A percentile compares a stretch with the other conserved stretches of the same genome.
Conservation (phyloP, 169 alveolate species). For the Plasmodium gallinaceum region DNA sequence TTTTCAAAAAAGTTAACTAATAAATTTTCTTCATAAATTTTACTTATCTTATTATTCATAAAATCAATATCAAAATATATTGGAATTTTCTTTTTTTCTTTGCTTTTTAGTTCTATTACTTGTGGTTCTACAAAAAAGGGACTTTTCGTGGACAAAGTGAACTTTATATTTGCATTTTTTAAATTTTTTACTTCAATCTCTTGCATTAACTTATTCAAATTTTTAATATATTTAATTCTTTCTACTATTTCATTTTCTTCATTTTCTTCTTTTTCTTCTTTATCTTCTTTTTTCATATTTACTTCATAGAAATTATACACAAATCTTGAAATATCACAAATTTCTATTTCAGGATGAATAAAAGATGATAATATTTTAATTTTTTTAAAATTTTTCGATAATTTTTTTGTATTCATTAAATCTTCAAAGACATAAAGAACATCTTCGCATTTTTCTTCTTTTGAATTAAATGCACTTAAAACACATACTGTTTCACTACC, state of each 20-base stretch:
- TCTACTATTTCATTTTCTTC: background rate
- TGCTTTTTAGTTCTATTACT: slow-evolving; percentile 44
- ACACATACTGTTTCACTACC: slow-evolving; percentile 44
- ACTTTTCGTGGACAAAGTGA: slow-evolving; percentile 30
- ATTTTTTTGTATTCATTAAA: slow-evolving; percentile 28
- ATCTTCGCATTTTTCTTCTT: slow-evolving; percentile 68
- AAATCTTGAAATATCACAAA: slow-evolving; percentile 27
- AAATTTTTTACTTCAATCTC: slow-evolving; percentile 50
- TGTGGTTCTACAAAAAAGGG: slow-evolving; percentile 57
- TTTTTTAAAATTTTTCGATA: slow-evolving; percentile 40
- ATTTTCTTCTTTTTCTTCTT: background rate
- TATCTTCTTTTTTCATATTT: slow-evolving; percentile 2
- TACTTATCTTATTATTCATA: slow-evolving; percentile 61
- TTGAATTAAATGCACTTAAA: slow-evolving; percentile 36
- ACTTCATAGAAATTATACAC: slow-evolving; percentile 26
- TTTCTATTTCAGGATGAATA: slow-evolving; percentile 61
- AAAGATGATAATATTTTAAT: slow-evolving; percentile 49
- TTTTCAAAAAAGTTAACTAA: slow-evolving; percentile 53
- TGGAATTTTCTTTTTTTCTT: slow-evolving; percentile 34
- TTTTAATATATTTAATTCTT: slow-evolving; percentile 19
- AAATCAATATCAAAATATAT: slow-evolving; percentile 54
- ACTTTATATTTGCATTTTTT: slow-evolving; percentile 47
- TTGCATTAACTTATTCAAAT: slow-evolving; percentile 39
- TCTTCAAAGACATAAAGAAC: slow-evolving; percentile 52
- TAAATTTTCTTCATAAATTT: slow-evolving; percentile 37